A percentile compares a stretch with the other conserved stretches of the same genome.
Evolutionary conservation across 495 filamentous ascomycete species (phyloP).

Genomic region (Aspergillus taichungensis): DNA sequence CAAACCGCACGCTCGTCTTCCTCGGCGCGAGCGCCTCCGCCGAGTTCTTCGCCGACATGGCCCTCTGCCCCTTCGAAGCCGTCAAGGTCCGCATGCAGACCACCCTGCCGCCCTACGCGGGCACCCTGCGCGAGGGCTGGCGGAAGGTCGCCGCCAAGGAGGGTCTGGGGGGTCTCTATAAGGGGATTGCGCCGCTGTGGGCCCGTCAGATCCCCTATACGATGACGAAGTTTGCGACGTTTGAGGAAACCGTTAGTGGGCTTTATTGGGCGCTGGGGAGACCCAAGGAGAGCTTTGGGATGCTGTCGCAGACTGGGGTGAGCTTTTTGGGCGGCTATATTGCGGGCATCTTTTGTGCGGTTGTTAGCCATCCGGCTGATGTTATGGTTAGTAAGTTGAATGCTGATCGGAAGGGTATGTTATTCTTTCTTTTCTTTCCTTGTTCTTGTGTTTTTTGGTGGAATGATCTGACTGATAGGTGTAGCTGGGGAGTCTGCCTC

Average conservation of each 20-base stretch:
- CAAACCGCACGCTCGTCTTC: slow-evolving; percentile 55
- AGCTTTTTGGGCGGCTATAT: slow-evolving; percentile 65
- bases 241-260: slow-evolving; percentile 56
- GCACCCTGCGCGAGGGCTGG: slow-evolving; percentile 53
- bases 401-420: slow-evolving; percentile 51
- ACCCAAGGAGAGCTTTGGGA: slow-evolving; percentile 54
- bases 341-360: slow-evolving; percentile 60
- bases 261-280: slow-evolving; percentile 57
- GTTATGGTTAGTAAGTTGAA: slow-evolving; percentile 70
- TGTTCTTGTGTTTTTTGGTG: neutral
- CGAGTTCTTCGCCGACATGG: slow-evolving; percentile 62
- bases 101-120: slow-evolving; percentile 56
- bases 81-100: slow-evolving; percentile 72
- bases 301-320: slow-evolving; percentile 58
- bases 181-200: slow-evolving; percentile 63
- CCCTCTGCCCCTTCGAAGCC: slow-evolving; percentile 59
- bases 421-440: neutral
- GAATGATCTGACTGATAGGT: slow-evolving; percentile 4
- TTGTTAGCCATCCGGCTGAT: slow-evolving; percentile 57
- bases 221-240: slow-evolving; percentile 70
- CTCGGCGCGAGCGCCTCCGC: slow-evolving; percentile 57
- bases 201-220: slow-evolving; percentile 66
- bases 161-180: slow-evolving; percentile 53
- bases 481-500: slow-evolving; percentile 54
- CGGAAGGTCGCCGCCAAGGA: slow-evolving; percentile 51